These are phyloP conservation scores for Dacryopinax spathularia DNA, from an alignment of 768 basidiomycete species.

Conservation along the genomic window DNA sequence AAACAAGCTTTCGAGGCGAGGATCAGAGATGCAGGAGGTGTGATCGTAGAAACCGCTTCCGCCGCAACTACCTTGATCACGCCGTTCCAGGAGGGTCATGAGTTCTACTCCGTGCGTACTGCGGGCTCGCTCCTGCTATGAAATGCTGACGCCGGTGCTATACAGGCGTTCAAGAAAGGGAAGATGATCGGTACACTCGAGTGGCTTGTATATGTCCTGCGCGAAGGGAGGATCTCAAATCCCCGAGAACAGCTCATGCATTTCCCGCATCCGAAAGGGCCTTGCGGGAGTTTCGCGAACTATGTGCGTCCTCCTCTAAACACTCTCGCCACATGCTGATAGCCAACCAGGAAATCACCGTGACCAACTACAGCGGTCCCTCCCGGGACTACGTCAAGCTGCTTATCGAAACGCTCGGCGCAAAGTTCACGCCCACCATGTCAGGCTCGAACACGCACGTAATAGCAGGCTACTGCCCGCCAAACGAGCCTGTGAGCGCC, in stretches of 20 bases:
- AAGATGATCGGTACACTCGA: constrained; percentile 64
- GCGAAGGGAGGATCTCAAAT: constrained; percentile 41
- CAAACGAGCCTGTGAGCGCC: constrained; percentile 29
- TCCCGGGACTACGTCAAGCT: constrained; percentile 79
- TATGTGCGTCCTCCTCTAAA: constrained; percentile 37
- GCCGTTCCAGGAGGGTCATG: constrained; percentile 48
- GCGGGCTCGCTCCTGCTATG: neutral
- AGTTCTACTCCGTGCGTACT: constrained; percentile 50
- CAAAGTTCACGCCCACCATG: constrained; percentile 70
- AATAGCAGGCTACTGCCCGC: constrained; percentile 55
- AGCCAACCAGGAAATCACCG: constrained; percentile 47
- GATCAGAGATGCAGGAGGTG: constrained; percentile 48
- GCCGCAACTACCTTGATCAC: constrained; percentile 65
- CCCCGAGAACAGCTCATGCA: constrained; percentile 69
- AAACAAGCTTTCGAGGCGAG: constrained; percentile 43
- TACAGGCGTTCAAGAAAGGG: constrained; percentile 43
- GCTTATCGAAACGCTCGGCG: constrained; percentile 63
- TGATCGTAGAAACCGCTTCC: constrained; percentile 29
- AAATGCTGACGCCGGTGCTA: neutral
- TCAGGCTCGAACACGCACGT: constrained; percentile 60
- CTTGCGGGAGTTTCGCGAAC: constrained; percentile 42
- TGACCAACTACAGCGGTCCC: constrained; percentile 81
- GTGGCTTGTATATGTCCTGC: constrained; percentile 72
- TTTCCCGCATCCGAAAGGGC: constrained; percentile 58
- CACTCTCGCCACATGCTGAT: neutral